Evolutionary conservation across 2,329 filamentous ascomycete genomes (phyloP), one percentile per base, ranked within the genome.

Genomic region (Colletotrichum sp.): DNA sequence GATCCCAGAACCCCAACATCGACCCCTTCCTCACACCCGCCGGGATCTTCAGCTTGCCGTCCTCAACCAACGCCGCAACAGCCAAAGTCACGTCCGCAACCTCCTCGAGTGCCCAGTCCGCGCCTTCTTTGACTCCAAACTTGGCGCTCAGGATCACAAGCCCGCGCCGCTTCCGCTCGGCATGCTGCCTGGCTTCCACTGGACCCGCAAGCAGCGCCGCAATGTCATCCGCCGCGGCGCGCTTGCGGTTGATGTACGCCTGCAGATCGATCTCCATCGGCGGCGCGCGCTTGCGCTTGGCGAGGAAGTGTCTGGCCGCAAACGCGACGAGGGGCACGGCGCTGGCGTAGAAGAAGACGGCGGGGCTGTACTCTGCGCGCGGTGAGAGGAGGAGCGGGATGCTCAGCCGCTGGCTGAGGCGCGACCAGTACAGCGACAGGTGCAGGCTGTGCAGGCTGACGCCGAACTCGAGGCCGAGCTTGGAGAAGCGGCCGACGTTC

Each of bases 1-100:
- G 88, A 71, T 90, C 89, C 86, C 88, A 90, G 79, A 90, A 90
- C 2, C 89, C 89, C 1, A 88, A 82, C 32, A 90, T 78, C 44
- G 85, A 82, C 60, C 83, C 85, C 83, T 89, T 88, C 67, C 83
- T 79, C 68, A 89, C 79, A 1, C 87, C 86, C 4, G 72, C 71
- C 1, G 87, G 87, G 44, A 89, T 87, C 6, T 80, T 72, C 15
- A 89, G 76, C 59, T 79, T 75, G 7, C 83, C 80, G 5, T 82
- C 81, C 71, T 86, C 83, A 39, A 90, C 83, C 44, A 90, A 80
- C n/a, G 87, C 87, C 18, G 86, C 86, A 32, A 89, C 78, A 5
- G 88, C 86, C 15, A 89, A 83, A 5, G 87, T 89, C 21, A 90
- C 88, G 75, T 90, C 88, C 28, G 87, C 88, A 15, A 89, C 86